Base-by-base conservation (phyloP, 1,284 basidiomycete species). In the Neotropicomus parvogracilis region DNA sequence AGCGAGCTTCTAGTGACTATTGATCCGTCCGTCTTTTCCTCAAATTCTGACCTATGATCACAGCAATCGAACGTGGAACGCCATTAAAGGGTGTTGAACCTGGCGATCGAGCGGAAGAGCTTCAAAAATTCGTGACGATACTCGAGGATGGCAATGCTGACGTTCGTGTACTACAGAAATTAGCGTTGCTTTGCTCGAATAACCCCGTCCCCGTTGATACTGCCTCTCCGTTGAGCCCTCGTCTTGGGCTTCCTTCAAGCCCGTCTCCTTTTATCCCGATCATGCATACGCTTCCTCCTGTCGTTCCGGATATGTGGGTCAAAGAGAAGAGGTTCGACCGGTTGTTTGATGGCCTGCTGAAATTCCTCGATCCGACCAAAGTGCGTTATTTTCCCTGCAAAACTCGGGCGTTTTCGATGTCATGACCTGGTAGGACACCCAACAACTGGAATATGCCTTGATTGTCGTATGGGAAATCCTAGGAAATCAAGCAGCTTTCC, bases 381-480 rank as follows among this genome's bases (percentile, higher is more conserved):
- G 87, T 87, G 59, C 17, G 63, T 57, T 44, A 50, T 48, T 50
- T 39, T 45, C 33, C 32, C 46, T 20, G 26, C 6, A 20, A 6
- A 20, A 28, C 32, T 9, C 24, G 1, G 32, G 12, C 11, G 12
- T 39, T 45, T 31, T 46, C 17, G 48, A 41, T 44, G 20, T 31
- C 21, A 49, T 33, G n/a, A 24, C 58, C 46, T 50, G 50, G 31
- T 58, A 90, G 87, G 68, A 68, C 45, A 75, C 77, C 46, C 78
- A 83, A 53, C 72, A 77, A 51, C 69, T 90, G 28, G 83, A 86
- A 60, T 85, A 87, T 58, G 86, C 81, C 26, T 68, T 91, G 54
- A 81, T 90, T 57, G 72, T 85, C 31, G 58, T 88, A 19, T 90
- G 84, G 84, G 87, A 90, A 67, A 75, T 88, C 59, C 67, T 90